Conservation (phyloP, 441 rosid species). For the Gossypium lobatum region DNA sequence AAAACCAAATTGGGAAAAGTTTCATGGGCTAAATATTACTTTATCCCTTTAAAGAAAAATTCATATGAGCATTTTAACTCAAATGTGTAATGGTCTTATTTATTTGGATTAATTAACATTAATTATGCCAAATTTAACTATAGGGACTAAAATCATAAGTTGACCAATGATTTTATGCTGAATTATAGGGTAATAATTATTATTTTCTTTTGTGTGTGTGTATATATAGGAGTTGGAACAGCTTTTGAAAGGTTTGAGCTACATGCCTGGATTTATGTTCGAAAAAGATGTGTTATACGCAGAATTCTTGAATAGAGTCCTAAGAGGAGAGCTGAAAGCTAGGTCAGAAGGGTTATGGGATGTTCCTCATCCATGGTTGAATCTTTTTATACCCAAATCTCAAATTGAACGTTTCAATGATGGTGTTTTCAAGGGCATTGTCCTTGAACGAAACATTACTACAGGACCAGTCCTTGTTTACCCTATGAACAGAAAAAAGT, state of each 20-base stretch:
- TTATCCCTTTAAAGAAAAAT: no score
- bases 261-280: constrained; percentile 38
- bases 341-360: constrained; percentile 71
- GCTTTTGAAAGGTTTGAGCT: constrained; percentile 35
- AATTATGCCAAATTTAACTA: no score
- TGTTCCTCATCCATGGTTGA: constrained; percentile 97
- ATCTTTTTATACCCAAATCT: constrained; percentile 74
- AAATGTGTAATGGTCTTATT: no score
- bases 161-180: neutral
- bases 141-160: neutral
- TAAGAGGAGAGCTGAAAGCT: constrained; percentile 59
- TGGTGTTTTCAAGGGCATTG: constrained; percentile 55
- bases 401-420: constrained; percentile 49
- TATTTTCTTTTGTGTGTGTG: neutral
- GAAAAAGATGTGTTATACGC: constrained; percentile 54
- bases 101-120: no score
- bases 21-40: no score
- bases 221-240: constrained; percentile 41
- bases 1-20: no score
- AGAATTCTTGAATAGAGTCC: constrained; percentile 74
- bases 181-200: neutral
- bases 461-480: constrained; percentile 65
- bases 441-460: constrained; percentile 61
- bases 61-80: no score
- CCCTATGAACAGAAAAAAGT: constrained; percentile 81